phyloP scores from a whole-genome alignment of 331 rosid species.

The Telfairia occidentalis region DNA sequence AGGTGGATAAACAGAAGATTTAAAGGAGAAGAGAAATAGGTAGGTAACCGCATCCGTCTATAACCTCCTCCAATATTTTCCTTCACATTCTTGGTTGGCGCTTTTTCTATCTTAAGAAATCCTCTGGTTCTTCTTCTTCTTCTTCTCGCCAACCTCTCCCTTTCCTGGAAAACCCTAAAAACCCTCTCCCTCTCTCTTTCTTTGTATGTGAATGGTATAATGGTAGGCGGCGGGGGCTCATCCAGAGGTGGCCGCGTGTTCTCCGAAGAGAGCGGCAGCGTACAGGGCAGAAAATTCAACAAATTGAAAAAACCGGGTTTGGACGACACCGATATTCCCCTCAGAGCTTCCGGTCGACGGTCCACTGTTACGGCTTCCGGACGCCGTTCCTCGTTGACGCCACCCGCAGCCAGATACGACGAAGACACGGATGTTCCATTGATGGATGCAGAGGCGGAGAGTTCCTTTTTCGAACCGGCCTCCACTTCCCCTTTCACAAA shows the following conservation, averaged over 20 bases:
- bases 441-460: background rate
- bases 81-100: background rate
- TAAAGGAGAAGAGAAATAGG: too few relatives aligned
- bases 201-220: background rate
- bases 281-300: background rate
- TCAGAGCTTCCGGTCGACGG: too few relatives aligned
- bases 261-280: background rate
- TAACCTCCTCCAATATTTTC: background rate
- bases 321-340: background rate
- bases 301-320: background rate
- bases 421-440: background rate
- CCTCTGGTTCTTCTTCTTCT: background rate
- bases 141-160: background rate
- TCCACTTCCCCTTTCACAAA: constrained; percentile 8
- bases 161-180: background rate
- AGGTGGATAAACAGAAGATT: too few relatives aligned
- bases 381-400: too few relatives aligned
- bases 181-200: background rate
- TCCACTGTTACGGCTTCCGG: too few relatives aligned
- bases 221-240: constrained; percentile 3
- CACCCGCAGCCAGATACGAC: too few relatives aligned
- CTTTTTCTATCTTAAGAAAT: background rate
- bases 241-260: background rate
- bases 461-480: background rate
- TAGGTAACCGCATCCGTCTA: too few relatives aligned